phyloP scores from a whole-genome alignment of 495 filamentous ascomycete species.

The Aspergillus steynii region DNA sequence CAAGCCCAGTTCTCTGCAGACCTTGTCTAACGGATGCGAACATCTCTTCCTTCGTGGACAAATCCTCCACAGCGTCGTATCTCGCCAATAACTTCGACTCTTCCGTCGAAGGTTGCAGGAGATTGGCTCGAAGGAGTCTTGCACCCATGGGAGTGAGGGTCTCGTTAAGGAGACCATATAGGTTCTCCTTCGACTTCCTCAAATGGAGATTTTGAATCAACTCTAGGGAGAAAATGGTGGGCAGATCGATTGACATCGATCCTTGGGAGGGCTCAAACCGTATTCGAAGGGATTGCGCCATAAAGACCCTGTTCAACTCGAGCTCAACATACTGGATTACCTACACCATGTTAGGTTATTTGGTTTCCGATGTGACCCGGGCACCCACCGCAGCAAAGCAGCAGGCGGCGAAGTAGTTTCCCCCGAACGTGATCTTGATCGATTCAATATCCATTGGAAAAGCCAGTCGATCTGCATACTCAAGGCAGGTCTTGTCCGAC shows the following conservation, averaged over 20 bases:
- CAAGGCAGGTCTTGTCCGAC: constrained; percentile 79
- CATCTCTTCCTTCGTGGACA: constrained; percentile 83
- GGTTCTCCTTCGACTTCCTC: constrained; percentile 69
- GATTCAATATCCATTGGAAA: constrained; percentile 75
- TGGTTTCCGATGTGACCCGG: not conserved
- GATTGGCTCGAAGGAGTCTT: constrained; percentile 73
- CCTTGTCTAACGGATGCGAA: constrained; percentile 74
- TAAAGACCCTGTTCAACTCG: constrained; percentile 62
- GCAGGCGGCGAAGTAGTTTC: constrained; percentile 88
- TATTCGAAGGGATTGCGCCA: constrained; percentile 76
- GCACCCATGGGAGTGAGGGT: constrained; percentile 87
- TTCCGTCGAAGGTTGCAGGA: constrained; percentile 88
- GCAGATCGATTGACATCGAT: constrained; percentile 90
- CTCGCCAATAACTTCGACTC: constrained; percentile 59
- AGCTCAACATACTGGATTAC: constrained; percentile 80
- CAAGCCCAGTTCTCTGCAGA: constrained; percentile 17
- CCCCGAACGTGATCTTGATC: constrained; percentile 72
- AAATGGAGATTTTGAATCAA: constrained; percentile 85
- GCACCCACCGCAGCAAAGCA: constrained; percentile 79
- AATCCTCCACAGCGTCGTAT: constrained; percentile 82
- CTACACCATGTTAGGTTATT: constrained; percentile 44
- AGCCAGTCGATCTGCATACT: constrained; percentile 76
- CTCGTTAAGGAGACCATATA: constrained; percentile 83
- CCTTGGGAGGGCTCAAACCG: constrained; percentile 87
- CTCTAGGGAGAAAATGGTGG: constrained; percentile 82